phyloP scores from a whole-genome alignment of 108 stramenopile species.

The Seminavis robusta region DNA sequence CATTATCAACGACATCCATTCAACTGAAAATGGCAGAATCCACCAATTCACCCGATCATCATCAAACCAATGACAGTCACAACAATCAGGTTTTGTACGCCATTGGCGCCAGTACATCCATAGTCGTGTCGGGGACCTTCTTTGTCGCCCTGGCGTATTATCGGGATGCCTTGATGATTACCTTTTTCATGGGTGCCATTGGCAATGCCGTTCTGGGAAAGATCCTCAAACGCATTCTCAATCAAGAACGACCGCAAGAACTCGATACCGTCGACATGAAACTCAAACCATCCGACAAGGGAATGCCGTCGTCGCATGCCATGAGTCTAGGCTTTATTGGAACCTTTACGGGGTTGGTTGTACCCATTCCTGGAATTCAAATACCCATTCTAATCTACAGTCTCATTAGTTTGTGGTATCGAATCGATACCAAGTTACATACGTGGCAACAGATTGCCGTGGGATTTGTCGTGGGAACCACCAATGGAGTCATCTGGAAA shows the following conservation, averaged over 20 bases:
- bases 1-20: too few species aligned
- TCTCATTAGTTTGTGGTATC: slow-evolving; percentile 58
- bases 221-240: slow-evolving; percentile 55
- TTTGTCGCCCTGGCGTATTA: slow-evolving; percentile 55
- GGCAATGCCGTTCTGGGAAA: slow-evolving; percentile 65
- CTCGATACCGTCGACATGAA: slow-evolving; percentile 13
- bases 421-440: slow-evolving; percentile 59
- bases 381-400: slow-evolving; percentile 38
- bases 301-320: slow-evolving; percentile 84
- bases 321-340: slow-evolving; percentile 86
- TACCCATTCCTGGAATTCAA: slow-evolving; percentile 8
- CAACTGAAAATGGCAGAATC: too few species aligned
- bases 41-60: too few species aligned
- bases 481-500: slow-evolving; percentile 63
- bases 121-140: slow-evolving; percentile 63
- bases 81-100: too few species aligned
- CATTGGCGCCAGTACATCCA: slow-evolving; percentile 76
- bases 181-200: slow-evolving; percentile 76
- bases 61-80: too few species aligned
- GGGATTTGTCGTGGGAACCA: slow-evolving; percentile 50
- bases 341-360: slow-evolving; percentile 31
- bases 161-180: slow-evolving; percentile 64
- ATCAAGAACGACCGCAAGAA: slow-evolving; percentile 54
- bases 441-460: slow-evolving; percentile 67
- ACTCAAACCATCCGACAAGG: slow-evolving; percentile 73